A percentile compares a stretch with the other conserved stretches of the same genome.
phyloP scores from a whole-genome alignment of 2,329 filamentous ascomycete species.

The Cytospora piceicola region DNA sequence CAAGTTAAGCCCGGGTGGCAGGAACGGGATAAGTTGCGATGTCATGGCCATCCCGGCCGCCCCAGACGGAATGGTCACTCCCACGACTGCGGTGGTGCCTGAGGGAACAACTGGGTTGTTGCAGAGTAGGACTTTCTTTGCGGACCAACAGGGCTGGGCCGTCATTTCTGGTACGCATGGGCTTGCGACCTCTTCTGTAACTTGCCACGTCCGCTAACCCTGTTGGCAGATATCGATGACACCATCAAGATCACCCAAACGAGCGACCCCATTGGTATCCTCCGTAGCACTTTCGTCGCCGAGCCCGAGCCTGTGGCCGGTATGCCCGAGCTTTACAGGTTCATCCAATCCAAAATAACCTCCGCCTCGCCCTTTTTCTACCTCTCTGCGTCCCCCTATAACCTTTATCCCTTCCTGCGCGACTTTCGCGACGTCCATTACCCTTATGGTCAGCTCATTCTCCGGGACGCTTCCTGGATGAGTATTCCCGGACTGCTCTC shows the following conservation, averaged over 20 bases:
- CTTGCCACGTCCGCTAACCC: background rate
- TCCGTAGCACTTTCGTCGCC: slow-evolving; percentile 82
- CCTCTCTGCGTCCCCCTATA: slow-evolving; percentile 91
- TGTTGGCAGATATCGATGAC: slow-evolving; percentile 77
- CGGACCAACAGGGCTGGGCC: slow-evolving; percentile 78
- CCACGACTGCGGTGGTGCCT: slow-evolving; percentile 55
- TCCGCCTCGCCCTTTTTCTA: slow-evolving; percentile 83
- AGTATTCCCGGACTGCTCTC: slow-evolving; percentile 79
- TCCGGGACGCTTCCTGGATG: slow-evolving; percentile 86
- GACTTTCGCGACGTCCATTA: slow-evolving; percentile 73
- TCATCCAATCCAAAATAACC: slow-evolving; percentile 59
- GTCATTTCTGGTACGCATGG: slow-evolving; percentile 69
- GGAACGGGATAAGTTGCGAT: slow-evolving; percentile 73
- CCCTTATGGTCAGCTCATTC: slow-evolving; percentile 77
- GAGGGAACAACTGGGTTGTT: slow-evolving; percentile 57
- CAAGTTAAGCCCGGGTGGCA: slow-evolving; percentile 69
- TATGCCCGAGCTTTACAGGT: slow-evolving; percentile 83
- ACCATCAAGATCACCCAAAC: slow-evolving; percentile 93
- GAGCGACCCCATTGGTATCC: slow-evolving; percentile 76
- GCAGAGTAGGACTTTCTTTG: slow-evolving; percentile 73
- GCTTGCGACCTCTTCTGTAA: background rate
- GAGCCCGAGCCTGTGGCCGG: slow-evolving; percentile 70
- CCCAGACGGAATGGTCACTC: slow-evolving; percentile 50
- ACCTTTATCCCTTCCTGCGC: slow-evolving; percentile 85
- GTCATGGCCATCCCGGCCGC: slow-evolving; percentile 55